Evolutionary conservation across 805 yeast genomes (phyloP).

Genomic region (Cyberlindnera maclurae): DNA sequence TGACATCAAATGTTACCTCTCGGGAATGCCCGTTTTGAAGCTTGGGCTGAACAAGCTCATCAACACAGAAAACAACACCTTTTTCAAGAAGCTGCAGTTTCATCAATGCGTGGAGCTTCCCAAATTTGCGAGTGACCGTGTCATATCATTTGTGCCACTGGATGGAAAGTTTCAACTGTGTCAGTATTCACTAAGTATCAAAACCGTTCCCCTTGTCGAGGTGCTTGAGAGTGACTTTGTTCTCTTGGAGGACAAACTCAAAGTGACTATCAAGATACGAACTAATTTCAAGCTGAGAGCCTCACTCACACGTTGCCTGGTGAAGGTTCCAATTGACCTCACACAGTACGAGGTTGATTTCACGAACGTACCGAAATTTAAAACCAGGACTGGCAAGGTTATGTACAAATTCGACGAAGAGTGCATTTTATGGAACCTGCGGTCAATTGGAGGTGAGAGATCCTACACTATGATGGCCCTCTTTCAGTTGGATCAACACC

Average conservation of each 20-base stretch:
- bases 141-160: slow-evolving; percentile 79
- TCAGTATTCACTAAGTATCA: slow-evolving; percentile 33
- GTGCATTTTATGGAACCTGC: slow-evolving; percentile 66
- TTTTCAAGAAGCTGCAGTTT: slow-evolving; percentile 64
- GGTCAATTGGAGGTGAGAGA: slow-evolving; percentile 55
- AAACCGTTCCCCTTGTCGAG: slow-evolving; percentile 20
- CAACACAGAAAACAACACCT: slow-evolving; percentile 16
- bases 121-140: slow-evolving; percentile 39
- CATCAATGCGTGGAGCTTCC: slow-evolving; percentile 84
- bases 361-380: slow-evolving; percentile 52
- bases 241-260: neutral
- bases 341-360: slow-evolving; percentile 34
- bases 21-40: slow-evolving; percentile 85
- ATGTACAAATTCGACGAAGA: slow-evolving; percentile 64
- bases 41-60: slow-evolving; percentile 66
- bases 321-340: slow-evolving; percentile 54
- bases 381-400: slow-evolving; percentile 66
- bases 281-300: slow-evolving; percentile 62
- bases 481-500: slow-evolving; percentile 27
- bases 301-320: slow-evolving; percentile 50
- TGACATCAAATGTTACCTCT: slow-evolving; percentile 64
- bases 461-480: slow-evolving; percentile 51
- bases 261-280: slow-evolving; percentile 26
- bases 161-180: slow-evolving; percentile 74
- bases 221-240: slow-evolving; percentile 7